Base-by-base conservation (phyloP, 2,329 filamentous ascomycete genomes). In the Apiospora saccharicola region DNA sequence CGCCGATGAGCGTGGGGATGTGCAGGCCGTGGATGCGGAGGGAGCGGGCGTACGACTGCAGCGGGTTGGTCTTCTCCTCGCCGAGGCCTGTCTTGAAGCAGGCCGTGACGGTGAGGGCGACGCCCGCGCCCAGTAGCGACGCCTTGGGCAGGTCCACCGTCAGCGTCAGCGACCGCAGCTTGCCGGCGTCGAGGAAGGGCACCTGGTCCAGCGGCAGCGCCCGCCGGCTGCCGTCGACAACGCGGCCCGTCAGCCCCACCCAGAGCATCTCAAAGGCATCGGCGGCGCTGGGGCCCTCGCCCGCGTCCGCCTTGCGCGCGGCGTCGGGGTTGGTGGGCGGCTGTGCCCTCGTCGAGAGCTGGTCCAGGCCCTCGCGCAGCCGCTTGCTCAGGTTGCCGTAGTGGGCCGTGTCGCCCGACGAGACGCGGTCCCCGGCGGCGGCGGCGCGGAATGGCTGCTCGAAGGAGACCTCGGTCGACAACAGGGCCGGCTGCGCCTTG, bases 341-440 rank as follows among this genome's bases (percentile, higher is more conserved):
- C 68, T 53, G 64, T 44, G 44, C 46, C 8, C 46, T 37, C 37
- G 47, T 19, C 67, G 71, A 72, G 30, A 79, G 76, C n/a, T 80
- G 74, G 67, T 82, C 80, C 37, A 91, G 78, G 16, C 83, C 83
- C 34, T 81, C 80, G 44, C 92, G 82, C 19, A 95, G 85, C 0
- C 86, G 85, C 82, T 94, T 94, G 83, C 90, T 91, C 19, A 95
- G 85, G 13, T 84, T 86, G 1, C 93, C 93, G 78, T 95, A 95
- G 82, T 95, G 92, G 34, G 94, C 89, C 2, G 93, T 95, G 78
- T 92, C 92, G 34, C 57, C 57, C n/a, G 82, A 81, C 67, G 90
- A 87, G 46, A 95, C 87, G 12, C 83, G 83, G 82, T 95, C 93
- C 5, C 81, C 81, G 1, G 85, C 77, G 0, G 90, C 90, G 1